Base-by-base conservation (phyloP, 75 land plant genomes). In the Adiantum capillusveneris region DNA sequence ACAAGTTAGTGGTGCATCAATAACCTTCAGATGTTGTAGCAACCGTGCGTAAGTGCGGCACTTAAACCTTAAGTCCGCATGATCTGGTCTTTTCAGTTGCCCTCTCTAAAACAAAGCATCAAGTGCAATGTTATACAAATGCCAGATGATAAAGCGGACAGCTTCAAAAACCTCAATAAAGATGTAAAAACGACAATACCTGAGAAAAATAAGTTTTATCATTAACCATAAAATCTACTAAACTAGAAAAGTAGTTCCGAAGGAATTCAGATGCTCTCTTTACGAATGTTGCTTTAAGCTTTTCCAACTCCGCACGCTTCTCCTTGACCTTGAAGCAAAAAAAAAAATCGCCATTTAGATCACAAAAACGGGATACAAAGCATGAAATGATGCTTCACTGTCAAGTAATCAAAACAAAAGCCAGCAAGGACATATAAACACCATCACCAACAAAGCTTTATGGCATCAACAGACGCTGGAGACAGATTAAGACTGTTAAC, bases 31-130 rank as follows among this genome's bases (percentile, higher is more conserved):
- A 52, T 94, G 98, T 62, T 86, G 98, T 59, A 94, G 61, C 79
- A 94, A 81, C 6, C 96, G 77, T 58, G 98, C 98, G 74, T 94
- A 94, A 45, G 91, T 94, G 77, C 98, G 80, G 78, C 96, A 94
- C 62, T 86, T 90, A 63, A 81, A 90, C 37, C 96, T 71, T 52
- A 94, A 68, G 63, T 90, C 98, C 44, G 98, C 96, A 82, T 94
- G 98, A 70, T 94, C 98, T 49, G 98, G 98, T 62, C 96, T 84
- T 69, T 94, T 94, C 59, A 94, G 65, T 64, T 90, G 91, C 52
- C 96, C 98, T 56, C 79, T 76, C 96, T 94, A 81, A 37, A 68
- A 26, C 31, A 18, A 57, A 44, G n/a, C n/a, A n/a, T n/a, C n/a
- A n/a, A n/a, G n/a, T n/a, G n/a, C n/a, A n/a, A n/a, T n/a, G n/a